Conservation (phyloP, 164 flowering plant species). For the Aristolochia fimbriata region DNA sequence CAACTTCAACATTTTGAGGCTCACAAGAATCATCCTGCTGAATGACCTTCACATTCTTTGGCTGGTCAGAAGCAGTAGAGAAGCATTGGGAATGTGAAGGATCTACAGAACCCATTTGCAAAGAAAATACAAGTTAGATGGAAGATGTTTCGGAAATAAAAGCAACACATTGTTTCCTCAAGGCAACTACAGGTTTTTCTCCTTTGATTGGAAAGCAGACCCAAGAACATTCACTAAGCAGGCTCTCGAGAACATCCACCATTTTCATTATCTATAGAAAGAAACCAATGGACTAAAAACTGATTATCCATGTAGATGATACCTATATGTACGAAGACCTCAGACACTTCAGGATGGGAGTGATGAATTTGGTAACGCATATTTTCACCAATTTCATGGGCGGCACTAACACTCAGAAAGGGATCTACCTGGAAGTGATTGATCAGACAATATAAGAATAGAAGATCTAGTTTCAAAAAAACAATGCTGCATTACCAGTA, state of each 20-base stretch:
- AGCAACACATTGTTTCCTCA: too few relatives aligned
- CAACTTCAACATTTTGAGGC: conserved; percentile 35
- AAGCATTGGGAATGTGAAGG: conserved; percentile 40
- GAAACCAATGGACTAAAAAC: too few relatives aligned
- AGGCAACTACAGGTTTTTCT: too few relatives aligned
- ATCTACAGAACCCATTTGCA: conserved; percentile 31
- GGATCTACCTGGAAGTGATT: conserved; percentile 71
- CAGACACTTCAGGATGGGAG: conserved; percentile 65
- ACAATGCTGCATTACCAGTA: not conserved
- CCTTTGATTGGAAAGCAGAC: too few relatives aligned
- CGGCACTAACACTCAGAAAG: conserved; percentile 84
- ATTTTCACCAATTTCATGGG: conserved; percentile 74
- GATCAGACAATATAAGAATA: not conserved
- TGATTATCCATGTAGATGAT: conserved; percentile 1
- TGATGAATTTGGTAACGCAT: conserved; percentile 63
- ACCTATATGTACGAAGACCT: conserved; percentile 97
- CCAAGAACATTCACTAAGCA: too few relatives aligned
- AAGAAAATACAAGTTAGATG: not conserved
- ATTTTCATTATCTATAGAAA: too few relatives aligned
- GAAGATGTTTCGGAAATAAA: too few relatives aligned
- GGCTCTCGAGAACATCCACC: too few relatives aligned
- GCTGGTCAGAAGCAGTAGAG: conserved; percentile 10
- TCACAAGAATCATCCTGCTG: conserved; percentile 11
- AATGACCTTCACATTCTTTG: conserved; percentile 12
- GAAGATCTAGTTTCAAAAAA: not conserved